Evolutionary conservation across 176 grass and related monocot species (phyloP).

Genomic region (Carex littledalei): DNA sequence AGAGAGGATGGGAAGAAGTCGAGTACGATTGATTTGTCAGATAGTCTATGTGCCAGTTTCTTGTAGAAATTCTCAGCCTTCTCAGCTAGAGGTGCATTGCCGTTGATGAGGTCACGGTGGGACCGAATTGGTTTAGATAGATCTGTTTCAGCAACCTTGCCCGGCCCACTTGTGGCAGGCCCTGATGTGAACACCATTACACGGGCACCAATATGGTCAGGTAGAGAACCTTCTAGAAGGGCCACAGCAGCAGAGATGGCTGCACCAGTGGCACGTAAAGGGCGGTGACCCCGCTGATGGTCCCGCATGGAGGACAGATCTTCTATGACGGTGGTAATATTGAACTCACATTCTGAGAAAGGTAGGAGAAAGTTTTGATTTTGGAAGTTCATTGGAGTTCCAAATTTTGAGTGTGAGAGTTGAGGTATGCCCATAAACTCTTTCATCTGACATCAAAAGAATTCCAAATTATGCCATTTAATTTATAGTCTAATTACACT

Average conservation of each 20-base stretch:
- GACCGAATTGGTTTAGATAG: conserved; percentile 70
- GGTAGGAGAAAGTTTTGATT: conserved; percentile 63
- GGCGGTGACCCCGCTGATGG: conserved; percentile 46
- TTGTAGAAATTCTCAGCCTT: conserved; percentile 76
- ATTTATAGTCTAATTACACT: background rate
- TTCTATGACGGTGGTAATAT: conserved; percentile 75
- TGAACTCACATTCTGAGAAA: conserved; percentile 96
- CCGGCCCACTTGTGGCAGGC: conserved; percentile 78
- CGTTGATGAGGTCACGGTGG: conserved; percentile 82
- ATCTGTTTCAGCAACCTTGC: conserved; percentile 72
- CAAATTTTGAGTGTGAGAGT: conserved; percentile 45
- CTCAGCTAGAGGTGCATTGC: conserved; percentile 38
- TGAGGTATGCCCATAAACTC: conserved; percentile 54
- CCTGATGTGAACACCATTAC: conserved; percentile 94
- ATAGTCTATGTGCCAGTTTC: conserved; percentile 67
- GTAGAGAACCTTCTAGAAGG: conserved; percentile 80
- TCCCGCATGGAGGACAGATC: conserved; percentile 49
- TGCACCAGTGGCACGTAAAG: conserved; percentile 52
- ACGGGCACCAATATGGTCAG: conserved; percentile 48
- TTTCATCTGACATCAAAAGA: conserved; percentile 63
- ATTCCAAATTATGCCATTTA: background rate
- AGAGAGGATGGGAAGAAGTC: conserved; percentile 91
- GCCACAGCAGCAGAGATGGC: conserved; percentile 82
- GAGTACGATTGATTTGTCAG: conserved; percentile 62
- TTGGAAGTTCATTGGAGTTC: conserved; percentile 30